These are phyloP conservation scores for Leptodontidium sp. DNA, from an alignment of 2,329 filamentous ascomycete species.

Conservation along the genomic window DNA sequence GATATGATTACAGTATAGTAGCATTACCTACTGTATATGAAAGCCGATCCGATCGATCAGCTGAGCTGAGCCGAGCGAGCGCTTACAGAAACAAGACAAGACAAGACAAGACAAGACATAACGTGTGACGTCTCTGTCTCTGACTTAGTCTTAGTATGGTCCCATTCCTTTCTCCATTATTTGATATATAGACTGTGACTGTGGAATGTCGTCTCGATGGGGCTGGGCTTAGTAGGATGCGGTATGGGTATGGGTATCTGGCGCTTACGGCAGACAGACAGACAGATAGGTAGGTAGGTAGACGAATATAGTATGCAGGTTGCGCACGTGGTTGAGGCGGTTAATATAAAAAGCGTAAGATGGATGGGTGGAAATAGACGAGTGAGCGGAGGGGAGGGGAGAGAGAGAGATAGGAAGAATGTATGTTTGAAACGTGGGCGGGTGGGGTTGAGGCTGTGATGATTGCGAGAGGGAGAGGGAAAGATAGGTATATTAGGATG, in stretches of 20 bases:
- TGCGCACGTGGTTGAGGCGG: constrained; percentile 4
- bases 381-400: not conserved
- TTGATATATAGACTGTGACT: not conserved
- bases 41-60: no score
- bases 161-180: not conserved
- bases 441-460: not conserved
- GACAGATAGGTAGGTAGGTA: not conserved
- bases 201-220: not conserved
- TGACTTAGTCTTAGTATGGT: no score
- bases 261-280: constrained; percentile 1
- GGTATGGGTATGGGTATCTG: not conserved
- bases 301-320: not conserved
- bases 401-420: constrained; percentile 1
- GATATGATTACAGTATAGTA: no score
- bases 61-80: no score
- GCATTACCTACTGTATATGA: no score
- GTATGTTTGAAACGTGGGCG: not conserved
- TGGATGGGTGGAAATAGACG: not conserved
- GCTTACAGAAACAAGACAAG: no score
- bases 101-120: no score
- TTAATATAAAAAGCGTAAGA: not conserved
- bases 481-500: not conserved
- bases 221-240: not conserved
- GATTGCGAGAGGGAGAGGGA: not conserved
- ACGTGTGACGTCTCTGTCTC: no score